phyloP scores from a whole-genome alignment of 1,284 basidiomycete species.

The Hypsizygus ulmarius region DNA sequence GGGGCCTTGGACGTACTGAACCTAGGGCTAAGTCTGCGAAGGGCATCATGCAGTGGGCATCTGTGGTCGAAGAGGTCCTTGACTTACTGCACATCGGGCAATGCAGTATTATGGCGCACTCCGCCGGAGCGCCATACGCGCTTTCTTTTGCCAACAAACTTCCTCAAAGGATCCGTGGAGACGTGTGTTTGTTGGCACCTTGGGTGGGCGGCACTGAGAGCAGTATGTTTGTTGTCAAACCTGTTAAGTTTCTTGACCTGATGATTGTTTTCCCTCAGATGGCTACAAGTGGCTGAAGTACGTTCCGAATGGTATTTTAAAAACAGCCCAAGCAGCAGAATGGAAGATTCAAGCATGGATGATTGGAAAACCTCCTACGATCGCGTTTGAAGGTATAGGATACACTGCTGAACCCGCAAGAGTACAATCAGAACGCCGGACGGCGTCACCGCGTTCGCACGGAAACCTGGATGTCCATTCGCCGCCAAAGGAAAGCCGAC shows the following conservation, averaged over 20 bases:
- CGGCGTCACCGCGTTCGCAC: constrained; percentile 27
- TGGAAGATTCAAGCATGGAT: constrained; percentile 97
- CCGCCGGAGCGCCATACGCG: constrained; percentile 95
- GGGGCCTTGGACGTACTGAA: constrained; percentile 91
- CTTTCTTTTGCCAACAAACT: constrained; percentile 80
- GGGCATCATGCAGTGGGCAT: constrained; percentile 89
- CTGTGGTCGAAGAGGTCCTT: constrained; percentile 86
- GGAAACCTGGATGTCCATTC: constrained; percentile 33
- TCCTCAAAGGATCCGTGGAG: constrained; percentile 76
- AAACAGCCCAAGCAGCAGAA: constrained; percentile 94
- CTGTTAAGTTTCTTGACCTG: background rate
- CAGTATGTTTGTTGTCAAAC: constrained; percentile 49
- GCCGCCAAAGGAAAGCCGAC: constrained; percentile 36
- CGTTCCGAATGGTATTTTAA: constrained; percentile 89
- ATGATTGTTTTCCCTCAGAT: constrained; percentile 34
- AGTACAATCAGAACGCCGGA: constrained; percentile 22
- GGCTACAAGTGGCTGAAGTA: constrained; percentile 97
- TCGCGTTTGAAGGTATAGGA: constrained; percentile 78
- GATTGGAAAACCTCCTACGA: constrained; percentile 88
- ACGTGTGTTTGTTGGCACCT: constrained; percentile 89
- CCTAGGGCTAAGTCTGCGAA: constrained; percentile 66
- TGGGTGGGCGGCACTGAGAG: constrained; percentile 92
- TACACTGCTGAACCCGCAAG: constrained; percentile 51
- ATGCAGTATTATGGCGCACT: constrained; percentile 92
- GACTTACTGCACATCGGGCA: constrained; percentile 76